A percentile compares a stretch with the other conserved stretches of the same genome.
Evolutionary conservation across 306 rosid species (phyloP).

Genomic region (Cucumis melo): DNA sequence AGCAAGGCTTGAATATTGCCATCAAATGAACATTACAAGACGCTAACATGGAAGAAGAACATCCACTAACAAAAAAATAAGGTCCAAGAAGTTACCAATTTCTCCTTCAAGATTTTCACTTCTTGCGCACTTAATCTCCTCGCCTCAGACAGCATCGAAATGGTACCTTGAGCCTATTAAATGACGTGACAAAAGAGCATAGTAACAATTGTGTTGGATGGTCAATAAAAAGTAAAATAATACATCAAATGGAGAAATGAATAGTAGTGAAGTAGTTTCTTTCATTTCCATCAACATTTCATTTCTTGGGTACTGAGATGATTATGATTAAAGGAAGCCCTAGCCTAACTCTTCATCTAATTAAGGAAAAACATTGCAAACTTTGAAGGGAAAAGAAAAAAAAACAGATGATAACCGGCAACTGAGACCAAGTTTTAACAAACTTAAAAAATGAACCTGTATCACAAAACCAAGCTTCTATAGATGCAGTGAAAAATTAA

Average conservation of each 20-base stretch:
- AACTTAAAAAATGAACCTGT: background rate
- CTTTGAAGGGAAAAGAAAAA: background rate
- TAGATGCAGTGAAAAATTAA: background rate
- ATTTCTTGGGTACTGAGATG: background rate
- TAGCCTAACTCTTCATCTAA: background rate
- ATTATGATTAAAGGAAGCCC: background rate
- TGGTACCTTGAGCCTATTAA: conserved; percentile 54
- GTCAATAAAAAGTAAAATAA: background rate
- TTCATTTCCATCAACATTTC: background rate
- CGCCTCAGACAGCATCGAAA: conserved; percentile 57
- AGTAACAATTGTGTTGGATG: background rate
- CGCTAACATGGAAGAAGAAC: conserved; percentile 3
- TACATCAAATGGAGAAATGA: background rate
- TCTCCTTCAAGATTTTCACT: conserved; percentile 37
- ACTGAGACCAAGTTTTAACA: background rate
- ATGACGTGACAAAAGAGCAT: background rate
- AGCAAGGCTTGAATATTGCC: background rate
- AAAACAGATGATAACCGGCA: background rate
- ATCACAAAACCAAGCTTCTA: background rate
- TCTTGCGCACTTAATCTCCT: conserved; percentile 47
- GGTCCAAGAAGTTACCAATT: conserved; percentile 33
- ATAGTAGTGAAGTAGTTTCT: background rate
- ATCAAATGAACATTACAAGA: background rate
- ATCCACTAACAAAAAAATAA: conserved; percentile 1
- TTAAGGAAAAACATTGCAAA: background rate